A percentile compares a stretch with the other conserved stretches of the same genome.
phyloP scores from a whole-genome alignment of 2,329 filamentous ascomycete genomes.

The Aspergillus bombycis region DNA sequence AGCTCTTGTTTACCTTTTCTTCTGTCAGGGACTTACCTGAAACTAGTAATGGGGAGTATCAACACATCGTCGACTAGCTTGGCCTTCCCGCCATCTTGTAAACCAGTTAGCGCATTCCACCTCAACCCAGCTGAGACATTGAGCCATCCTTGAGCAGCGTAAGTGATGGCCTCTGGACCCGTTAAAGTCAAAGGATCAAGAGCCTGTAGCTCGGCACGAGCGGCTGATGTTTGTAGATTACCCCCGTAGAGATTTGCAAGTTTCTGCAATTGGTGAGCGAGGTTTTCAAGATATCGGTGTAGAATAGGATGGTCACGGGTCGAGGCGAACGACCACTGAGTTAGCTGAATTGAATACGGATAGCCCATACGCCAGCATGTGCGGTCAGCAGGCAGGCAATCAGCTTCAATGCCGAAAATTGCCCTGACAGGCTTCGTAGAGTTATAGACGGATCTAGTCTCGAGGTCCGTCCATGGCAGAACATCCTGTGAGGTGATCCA shows the following conservation, averaged over 20 bases:
- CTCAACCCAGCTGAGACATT: conserved; percentile 26
- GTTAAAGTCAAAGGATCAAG: conserved; percentile 35
- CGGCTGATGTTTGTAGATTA: neutral
- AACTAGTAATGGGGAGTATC: conserved; percentile 39
- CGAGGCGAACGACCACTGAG: conserved; percentile 37
- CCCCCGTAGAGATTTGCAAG: neutral
- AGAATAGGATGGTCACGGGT: conserved; percentile 32
- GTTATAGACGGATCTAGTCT: conserved; percentile 25
- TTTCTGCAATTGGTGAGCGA: conserved; percentile 14
- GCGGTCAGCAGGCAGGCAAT: conserved; percentile 29
- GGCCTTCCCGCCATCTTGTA: conserved; percentile 31
- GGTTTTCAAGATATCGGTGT: conserved; percentile 28
- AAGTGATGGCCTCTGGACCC: conserved; percentile 36
- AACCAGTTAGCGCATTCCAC: conserved; percentile 36
- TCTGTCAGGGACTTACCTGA: conserved; percentile 27
- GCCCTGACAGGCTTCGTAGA: conserved; percentile 24
- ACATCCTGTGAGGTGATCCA: conserved; percentile 33
- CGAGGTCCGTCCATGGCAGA: conserved; percentile 30
- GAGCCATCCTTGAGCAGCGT: conserved; percentile 28
- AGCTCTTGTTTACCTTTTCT: neutral
- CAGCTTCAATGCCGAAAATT: conserved; percentile 38
- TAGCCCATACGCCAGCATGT: conserved; percentile 41
- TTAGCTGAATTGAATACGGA: conserved; percentile 35
- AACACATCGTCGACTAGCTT: conserved; percentile 36
- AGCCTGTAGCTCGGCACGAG: conserved; percentile 12